Evolutionary conservation across 805 yeast genomes (phyloP).

Genomic region (Clavispora fructus): DNA sequence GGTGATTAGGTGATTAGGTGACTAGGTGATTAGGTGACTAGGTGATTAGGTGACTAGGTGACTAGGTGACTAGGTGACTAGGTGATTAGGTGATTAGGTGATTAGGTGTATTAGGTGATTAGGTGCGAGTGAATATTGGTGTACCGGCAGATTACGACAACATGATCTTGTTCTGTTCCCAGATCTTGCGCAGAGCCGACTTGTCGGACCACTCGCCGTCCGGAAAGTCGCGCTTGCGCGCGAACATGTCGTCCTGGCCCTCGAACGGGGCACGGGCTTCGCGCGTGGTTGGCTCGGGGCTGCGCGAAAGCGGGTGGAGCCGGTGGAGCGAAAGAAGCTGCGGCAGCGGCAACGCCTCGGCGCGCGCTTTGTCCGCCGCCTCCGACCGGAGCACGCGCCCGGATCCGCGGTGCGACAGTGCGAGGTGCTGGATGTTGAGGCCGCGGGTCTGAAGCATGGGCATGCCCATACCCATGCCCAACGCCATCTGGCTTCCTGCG

Average conservation of each 20-base stretch:
- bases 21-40: too few species aligned
- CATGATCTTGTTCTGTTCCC: conserved; percentile 15
- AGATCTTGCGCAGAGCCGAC: conserved; percentile 12
- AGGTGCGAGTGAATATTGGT: too few species aligned
- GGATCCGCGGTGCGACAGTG: not conserved
- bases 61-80: too few species aligned
- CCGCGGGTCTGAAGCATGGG: not conserved
- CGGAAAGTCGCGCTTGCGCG: not conserved
- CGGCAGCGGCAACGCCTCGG: conserved; percentile 1
- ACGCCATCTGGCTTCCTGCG: not conserved
- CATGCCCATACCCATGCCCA: not conserved
- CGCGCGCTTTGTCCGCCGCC: not conserved
- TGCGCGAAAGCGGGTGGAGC: conserved; percentile 2
- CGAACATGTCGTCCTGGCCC: conserved; percentile 3
- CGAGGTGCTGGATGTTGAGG: not conserved
- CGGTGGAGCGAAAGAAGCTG: conserved; percentile 3
- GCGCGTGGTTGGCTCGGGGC: not conserved
- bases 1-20: too few species aligned
- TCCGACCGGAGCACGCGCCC: not conserved
- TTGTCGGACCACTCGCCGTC: conserved; percentile 6
- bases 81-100: too few species aligned
- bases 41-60: too few species aligned
- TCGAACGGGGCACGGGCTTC: not conserved
- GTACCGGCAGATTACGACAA: too few species aligned
- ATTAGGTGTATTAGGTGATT: too few species aligned